These are phyloP conservation scores for Talaromyces trachyspermus DNA, from an alignment of 495 filamentous ascomycete genomes.

Conservation along the genomic window DNA sequence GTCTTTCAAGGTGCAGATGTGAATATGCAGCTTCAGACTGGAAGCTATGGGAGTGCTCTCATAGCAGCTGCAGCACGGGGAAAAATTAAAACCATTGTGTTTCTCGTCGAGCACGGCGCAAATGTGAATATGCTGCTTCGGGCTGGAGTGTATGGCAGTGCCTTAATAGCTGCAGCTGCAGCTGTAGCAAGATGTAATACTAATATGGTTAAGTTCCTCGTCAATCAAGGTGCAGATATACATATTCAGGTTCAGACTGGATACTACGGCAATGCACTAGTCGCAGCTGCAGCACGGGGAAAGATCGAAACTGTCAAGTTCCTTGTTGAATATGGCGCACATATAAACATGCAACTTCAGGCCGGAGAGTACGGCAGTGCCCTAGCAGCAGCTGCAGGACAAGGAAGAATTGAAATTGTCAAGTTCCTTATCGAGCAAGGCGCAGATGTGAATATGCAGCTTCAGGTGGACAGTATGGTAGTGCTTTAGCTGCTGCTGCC, in stretches of 20 bases:
- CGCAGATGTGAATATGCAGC: constrained; percentile 16
- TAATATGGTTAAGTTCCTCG: constrained; percentile 13
- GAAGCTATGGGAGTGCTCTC: constrained; percentile 17
- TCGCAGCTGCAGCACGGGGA: no score
- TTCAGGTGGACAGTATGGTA: constrained; percentile 13
- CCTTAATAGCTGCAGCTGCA: no score
- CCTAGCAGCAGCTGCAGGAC: constrained; percentile 11
- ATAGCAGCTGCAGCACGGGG: constrained; percentile 13
- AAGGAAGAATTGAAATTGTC: constrained; percentile 9
- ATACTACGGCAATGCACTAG: no score
- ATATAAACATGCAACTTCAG: constrained; percentile 11
- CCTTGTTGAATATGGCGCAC: not conserved
- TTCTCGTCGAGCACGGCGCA: constrained; percentile 15
- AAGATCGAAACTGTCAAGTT: no score
- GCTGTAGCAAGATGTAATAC: no score
- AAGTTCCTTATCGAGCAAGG: constrained; percentile 19
- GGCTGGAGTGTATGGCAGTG: no score
- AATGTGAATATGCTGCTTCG: constrained; percentile 9
- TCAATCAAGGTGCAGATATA: constrained; percentile 22
- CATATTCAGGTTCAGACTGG: no score
- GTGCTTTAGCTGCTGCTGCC: constrained; percentile 18
- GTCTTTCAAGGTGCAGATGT: constrained; percentile 19
- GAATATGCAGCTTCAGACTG: constrained; percentile 11
- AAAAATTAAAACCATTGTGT: not conserved
- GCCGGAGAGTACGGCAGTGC: constrained; percentile 12